A percentile compares a stretch with the other conserved stretches of the same genome.
phyloP scores from a whole-genome alignment of 345 rosid genomes.

The Eucalyptus virginea region DNA sequence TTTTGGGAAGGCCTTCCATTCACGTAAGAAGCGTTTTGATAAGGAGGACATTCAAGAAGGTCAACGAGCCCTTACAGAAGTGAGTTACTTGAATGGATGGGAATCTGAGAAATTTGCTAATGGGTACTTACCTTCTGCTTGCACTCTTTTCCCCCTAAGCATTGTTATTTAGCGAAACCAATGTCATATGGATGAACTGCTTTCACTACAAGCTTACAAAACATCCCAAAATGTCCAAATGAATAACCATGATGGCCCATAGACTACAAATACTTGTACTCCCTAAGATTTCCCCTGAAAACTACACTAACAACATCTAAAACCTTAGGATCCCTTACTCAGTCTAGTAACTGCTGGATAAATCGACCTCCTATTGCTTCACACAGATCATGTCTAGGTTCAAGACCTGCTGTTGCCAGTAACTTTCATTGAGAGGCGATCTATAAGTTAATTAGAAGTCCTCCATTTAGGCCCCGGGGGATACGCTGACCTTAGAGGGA shows the following conservation, averaged over 20 bases:
- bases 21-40: rapidly evolving
- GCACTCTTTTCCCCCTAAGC: rapidly evolving
- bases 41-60: background rate
- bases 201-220: background rate
- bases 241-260: background rate
- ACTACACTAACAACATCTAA: background rate
- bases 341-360: background rate
- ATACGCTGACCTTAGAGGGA: rapidly evolving
- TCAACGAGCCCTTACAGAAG: background rate
- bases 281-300: background rate
- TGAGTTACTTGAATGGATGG: background rate
- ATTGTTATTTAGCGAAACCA: rapidly evolving
- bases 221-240: background rate
- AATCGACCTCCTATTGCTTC: background rate
- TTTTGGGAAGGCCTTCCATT: background rate
- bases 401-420: rapidly evolving
- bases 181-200: background rate
- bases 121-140: background rate
- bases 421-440: too few relatives aligned
- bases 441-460: too few relatives aligned
- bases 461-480: too few relatives aligned
- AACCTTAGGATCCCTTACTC: background rate
- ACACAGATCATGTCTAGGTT: background rate
- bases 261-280: background rate
- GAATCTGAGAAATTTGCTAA: background rate